Percentiles rank a stretch among this genome's conserved stretches.
Evolutionary conservation across 805 yeast species (phyloP).

Genomic region (Clavispora vitiphila): DNA sequence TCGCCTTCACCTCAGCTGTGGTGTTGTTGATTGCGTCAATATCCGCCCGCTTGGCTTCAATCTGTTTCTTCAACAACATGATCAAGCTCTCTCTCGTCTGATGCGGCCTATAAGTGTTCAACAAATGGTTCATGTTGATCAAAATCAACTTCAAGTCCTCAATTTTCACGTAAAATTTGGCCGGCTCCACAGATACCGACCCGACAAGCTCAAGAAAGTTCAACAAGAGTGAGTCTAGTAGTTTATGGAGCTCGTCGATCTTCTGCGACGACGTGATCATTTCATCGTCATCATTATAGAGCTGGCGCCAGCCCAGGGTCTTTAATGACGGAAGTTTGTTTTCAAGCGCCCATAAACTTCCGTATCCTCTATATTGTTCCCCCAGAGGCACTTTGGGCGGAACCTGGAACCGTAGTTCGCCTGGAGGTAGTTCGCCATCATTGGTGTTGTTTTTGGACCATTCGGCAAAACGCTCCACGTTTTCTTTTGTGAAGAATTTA

Average conservation of each 20-base stretch:
- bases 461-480: slow-evolving; percentile 41
- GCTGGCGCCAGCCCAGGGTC: slow-evolving; percentile 72
- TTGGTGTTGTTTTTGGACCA: slow-evolving; percentile 13
- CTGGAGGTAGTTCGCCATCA: slow-evolving; percentile 20
- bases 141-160: slow-evolving; percentile 76
- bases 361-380: slow-evolving; percentile 76
- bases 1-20: slow-evolving; percentile 33
- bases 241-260: slow-evolving; percentile 70
- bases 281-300: slow-evolving; percentile 48
- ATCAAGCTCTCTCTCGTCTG: slow-evolving; percentile 89
- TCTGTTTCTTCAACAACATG: slow-evolving; percentile 63
- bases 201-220: slow-evolving; percentile 83
- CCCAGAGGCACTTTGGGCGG: slow-evolving; percentile 66
- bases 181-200: slow-evolving; percentile 68
- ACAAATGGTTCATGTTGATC: slow-evolving; percentile 84
- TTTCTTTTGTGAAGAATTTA: slow-evolving; percentile 67
- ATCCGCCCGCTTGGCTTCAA: slow-evolving; percentile 56
- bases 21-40: slow-evolving; percentile 43
- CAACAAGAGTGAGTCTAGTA: slow-evolving; percentile 71
- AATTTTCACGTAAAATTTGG: slow-evolving; percentile 51
- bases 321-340: slow-evolving; percentile 74
- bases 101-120: slow-evolving; percentile 92
- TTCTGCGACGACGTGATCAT: slow-evolving; percentile 38
- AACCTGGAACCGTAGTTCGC: slow-evolving; percentile 50
- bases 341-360: slow-evolving; percentile 79